These are phyloP conservation scores for Capsicum chinense DNA, from an alignment of 257 asterid genomes.

Conservation along the genomic window DNA sequence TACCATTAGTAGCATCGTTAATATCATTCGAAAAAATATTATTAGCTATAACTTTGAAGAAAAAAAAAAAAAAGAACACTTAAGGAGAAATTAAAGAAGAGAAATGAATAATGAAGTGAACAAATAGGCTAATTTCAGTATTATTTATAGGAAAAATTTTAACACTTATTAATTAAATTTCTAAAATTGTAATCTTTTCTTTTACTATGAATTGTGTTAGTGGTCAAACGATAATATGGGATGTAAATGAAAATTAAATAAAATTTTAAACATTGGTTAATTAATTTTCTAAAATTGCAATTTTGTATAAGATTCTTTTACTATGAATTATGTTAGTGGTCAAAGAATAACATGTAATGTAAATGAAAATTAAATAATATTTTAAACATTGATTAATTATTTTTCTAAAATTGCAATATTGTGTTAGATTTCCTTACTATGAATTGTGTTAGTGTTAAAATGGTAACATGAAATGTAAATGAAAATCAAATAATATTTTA, in stretches of 20 bases:
- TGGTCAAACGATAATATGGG: not conserved
- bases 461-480: no score
- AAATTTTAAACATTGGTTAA: no score
- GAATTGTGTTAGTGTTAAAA: not conserved
- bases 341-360: no score
- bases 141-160: not conserved
- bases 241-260: not conserved
- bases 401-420: not conserved
- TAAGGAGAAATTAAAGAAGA: not conserved
- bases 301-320: no score
- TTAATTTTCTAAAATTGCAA: no score
- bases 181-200: not conserved
- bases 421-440: not conserved
- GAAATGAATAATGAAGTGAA: not conserved
- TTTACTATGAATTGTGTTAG: not conserved
- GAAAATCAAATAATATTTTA: not conserved
- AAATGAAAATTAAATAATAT: not conserved
- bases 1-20: not conserved
- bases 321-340: no score
- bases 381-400: not conserved
- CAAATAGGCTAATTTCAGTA: not conserved
- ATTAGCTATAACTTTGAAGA: not conserved
- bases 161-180: not conserved
- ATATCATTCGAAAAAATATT: not conserved
- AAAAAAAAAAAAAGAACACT: not conserved